These are phyloP conservation scores for Globisporangium nodosum DNA, from an alignment of 352 stramenopile genomes.

Conservation along the genomic window DNA sequence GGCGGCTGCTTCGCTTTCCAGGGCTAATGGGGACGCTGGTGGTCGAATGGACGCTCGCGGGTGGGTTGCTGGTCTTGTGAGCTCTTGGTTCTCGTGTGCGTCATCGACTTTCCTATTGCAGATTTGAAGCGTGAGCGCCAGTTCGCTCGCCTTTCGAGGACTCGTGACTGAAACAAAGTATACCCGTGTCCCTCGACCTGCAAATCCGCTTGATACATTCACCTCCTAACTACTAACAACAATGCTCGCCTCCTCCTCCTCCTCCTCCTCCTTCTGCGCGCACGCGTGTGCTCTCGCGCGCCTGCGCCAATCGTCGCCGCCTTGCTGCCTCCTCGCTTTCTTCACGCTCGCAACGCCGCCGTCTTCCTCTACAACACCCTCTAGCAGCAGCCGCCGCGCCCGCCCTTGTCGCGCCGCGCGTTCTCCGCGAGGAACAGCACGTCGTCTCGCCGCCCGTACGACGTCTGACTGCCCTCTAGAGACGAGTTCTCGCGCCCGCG, in stretches of 20 bases:
- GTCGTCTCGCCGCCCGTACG: constrained; percentile 18
- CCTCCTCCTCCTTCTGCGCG: too few species aligned
- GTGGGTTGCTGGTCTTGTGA: not conserved
- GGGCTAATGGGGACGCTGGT: not conserved
- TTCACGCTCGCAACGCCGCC: not conserved
- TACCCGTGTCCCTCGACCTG: not conserved
- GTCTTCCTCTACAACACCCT: not conserved
- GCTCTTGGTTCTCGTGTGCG: not conserved
- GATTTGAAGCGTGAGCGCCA: not conserved
- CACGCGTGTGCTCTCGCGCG: not conserved
- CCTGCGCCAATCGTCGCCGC: not conserved
- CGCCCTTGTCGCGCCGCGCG: constrained; percentile 6
- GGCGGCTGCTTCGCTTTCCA: too few species aligned
- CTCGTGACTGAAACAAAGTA: not conserved
- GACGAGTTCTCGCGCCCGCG: constrained; percentile 40
- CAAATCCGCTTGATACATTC: not conserved
- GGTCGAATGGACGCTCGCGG: not conserved
- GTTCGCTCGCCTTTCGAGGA: not conserved
- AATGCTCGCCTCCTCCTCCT: not conserved
- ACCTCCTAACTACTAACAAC: not conserved
- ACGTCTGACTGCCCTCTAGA: constrained; percentile 17
- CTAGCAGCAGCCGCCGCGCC: constrained; percentile 9
- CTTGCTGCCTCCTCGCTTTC: not conserved
- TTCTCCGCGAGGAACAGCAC: constrained; percentile 13
- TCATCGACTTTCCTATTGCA: not conserved